phyloP scores from a whole-genome alignment of 129 eudicot species.

The Flaveria trinervia region DNA sequence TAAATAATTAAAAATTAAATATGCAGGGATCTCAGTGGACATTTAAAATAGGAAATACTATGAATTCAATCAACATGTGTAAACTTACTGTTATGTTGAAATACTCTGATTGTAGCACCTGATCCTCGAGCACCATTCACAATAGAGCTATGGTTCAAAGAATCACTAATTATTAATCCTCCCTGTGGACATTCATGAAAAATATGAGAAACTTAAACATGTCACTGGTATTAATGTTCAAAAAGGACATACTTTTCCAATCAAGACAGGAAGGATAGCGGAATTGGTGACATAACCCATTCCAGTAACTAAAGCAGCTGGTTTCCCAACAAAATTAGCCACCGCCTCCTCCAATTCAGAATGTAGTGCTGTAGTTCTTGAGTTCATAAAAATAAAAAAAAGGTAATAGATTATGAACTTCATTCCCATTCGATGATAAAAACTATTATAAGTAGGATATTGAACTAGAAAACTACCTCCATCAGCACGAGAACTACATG shows the following conservation, averaged over 20 bases:
- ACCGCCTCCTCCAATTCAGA: constrained; percentile 79
- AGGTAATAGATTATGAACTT: constrained; percentile 10
- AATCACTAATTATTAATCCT: constrained; percentile 89
- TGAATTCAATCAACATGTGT: neutral
- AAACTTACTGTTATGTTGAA: constrained; percentile 93
- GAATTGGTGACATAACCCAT: constrained; percentile 98
- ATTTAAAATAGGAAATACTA: constrained; percentile 9
- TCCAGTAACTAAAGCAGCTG: constrained; percentile 86
- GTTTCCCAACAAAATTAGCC: constrained; percentile 86
- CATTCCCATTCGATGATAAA: neutral
- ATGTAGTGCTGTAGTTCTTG: constrained; percentile 84
- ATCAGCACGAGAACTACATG: constrained; percentile 72
- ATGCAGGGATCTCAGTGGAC: neutral
- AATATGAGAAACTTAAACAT: constrained; percentile 16
- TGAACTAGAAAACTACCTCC: constrained; percentile 59
- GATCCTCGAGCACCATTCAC: constrained; percentile 99
- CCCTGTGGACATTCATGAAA: constrained; percentile 55
- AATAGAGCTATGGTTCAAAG: constrained; percentile 92
- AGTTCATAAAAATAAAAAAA: constrained; percentile 26
- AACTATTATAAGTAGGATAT: neutral
- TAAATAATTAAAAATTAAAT: constrained; percentile 17
- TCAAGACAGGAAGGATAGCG: constrained; percentile 86
- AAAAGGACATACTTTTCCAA: constrained; percentile 69
- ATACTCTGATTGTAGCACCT: constrained; percentile 84
- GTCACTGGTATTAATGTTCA: neutral